Percentiles rank a stretch among this genome's conserved stretches.
Conservation (phyloP, 768 basidiomycete species). For the Lactarius hatsudake region DNA sequence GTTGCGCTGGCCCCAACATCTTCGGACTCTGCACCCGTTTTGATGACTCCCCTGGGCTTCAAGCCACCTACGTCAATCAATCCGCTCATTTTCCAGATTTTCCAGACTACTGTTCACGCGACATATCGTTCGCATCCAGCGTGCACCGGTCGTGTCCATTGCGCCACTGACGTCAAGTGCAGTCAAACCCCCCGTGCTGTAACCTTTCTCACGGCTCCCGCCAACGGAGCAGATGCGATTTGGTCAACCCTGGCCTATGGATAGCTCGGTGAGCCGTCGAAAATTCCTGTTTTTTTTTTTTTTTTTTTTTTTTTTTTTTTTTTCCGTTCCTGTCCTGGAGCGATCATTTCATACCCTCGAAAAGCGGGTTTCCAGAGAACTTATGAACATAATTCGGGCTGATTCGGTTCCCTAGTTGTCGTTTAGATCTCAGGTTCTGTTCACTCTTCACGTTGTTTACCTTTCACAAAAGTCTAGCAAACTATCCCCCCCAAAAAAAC, state of each 20-base stretch:
- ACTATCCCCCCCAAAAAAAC: too few relatives aligned
- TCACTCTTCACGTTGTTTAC: not conserved
- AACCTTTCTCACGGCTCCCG: not conserved
- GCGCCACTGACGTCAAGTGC: not conserved
- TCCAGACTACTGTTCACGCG: not conserved
- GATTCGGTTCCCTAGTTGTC: not conserved
- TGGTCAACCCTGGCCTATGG: not conserved
- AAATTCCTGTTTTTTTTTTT: not conserved
- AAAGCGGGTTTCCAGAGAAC: too few relatives aligned
- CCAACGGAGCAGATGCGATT: not conserved
- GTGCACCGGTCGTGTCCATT: not conserved
- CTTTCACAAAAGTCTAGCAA: not conserved
- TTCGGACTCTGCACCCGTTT: not conserved
- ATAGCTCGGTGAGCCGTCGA: not conserved
- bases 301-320: too few relatives aligned
- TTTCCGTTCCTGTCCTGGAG: not conserved
- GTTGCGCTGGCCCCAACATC: not conserved
- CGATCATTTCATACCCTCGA: not conserved
- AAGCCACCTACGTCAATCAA: not conserved
- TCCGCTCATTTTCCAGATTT: not conserved
- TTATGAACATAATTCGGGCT: not conserved
- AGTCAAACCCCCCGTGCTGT: not conserved
- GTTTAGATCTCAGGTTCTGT: not conserved
- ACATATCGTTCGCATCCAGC: not conserved
- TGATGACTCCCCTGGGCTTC: not conserved